A percentile compares a stretch with the other conserved stretches of the same genome.
Evolutionary conservation across 2,329 filamentous ascomycete genomes (phyloP).

Genomic region (Sphaceloma murrayae): DNA sequence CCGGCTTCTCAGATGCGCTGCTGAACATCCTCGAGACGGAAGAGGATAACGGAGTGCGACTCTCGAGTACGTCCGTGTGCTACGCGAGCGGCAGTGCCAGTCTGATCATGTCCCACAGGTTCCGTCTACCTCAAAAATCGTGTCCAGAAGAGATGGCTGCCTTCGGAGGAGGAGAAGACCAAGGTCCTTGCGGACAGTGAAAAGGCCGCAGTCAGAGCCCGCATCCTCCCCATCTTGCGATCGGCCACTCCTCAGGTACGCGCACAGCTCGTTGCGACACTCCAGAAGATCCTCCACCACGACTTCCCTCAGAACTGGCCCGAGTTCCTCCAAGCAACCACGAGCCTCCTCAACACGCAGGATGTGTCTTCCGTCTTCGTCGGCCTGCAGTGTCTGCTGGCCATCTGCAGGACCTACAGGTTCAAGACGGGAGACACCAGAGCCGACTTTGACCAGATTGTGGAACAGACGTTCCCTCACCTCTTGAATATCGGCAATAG

Average conservation of each 20-base stretch:
- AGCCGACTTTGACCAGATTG: conserved; percentile 86
- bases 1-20: conserved; percentile 82
- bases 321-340: conserved; percentile 82
- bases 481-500: conserved; percentile 79
- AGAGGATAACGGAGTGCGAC: conserved; percentile 71
- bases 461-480: conserved; percentile 81
- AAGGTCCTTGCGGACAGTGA: conserved; percentile 68
- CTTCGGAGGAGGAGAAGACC: conserved; percentile 54
- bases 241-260: conserved; percentile 66
- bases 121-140: conserved; percentile 98
- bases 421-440: conserved; percentile 81
- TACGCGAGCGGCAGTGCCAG: conserved; percentile 18
- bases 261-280: conserved; percentile 83
- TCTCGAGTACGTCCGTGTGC: conserved; percentile 61
- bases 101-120: conserved; percentile 45
- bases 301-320: conserved; percentile 96
- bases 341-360: conserved; percentile 78
- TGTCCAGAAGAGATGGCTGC: conserved; percentile 83
- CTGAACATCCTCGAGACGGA: conserved; percentile 85
- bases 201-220: conserved; percentile 76
- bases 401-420: conserved; percentile 89
- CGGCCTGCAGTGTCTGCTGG: conserved; percentile 84
- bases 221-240: conserved; percentile 80
- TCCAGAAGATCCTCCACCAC: conserved; percentile 91
- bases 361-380: conserved; percentile 82